Conservation (phyloP, 257 asterid species). For the Vinca minor region DNA sequence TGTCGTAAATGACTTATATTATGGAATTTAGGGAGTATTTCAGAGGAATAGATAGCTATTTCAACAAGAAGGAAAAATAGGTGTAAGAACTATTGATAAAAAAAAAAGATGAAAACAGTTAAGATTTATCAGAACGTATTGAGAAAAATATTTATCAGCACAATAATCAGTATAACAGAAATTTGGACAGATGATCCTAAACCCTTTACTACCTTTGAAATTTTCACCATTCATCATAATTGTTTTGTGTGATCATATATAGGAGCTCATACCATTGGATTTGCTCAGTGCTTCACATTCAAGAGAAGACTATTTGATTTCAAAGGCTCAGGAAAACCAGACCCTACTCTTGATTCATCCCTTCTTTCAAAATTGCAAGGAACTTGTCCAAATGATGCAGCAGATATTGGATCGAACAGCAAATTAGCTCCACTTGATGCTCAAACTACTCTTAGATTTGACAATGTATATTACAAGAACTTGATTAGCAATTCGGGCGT, state of each 20-base stretch:
- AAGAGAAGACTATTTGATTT: conserved; percentile 63
- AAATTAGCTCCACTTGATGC: conserved; percentile 43
- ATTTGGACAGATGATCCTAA: too few relatives aligned
- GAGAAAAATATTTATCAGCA: too few relatives aligned
- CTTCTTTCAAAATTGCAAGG: conserved; percentile 31
- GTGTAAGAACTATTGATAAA: too few relatives aligned
- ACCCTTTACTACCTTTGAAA: too few relatives aligned
- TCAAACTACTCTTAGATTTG: conserved; percentile 31
- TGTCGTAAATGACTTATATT: too few relatives aligned
- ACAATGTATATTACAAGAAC: conserved; percentile 51
- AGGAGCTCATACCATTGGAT: conserved; percentile 83
- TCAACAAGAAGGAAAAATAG: too few relatives aligned
- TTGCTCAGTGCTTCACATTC: conserved; percentile 71
- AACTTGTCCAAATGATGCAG: conserved; percentile 48
- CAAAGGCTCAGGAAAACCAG: conserved; percentile 55
- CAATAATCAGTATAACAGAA: too few relatives aligned
- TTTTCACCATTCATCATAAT: too few relatives aligned
- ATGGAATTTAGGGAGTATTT: too few relatives aligned
- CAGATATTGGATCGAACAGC: conserved; percentile 37
- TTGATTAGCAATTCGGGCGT: conserved; percentile 43
- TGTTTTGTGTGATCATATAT: neutral
- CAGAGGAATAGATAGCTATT: too few relatives aligned
- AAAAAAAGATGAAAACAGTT: too few relatives aligned
- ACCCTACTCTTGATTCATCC: conserved; percentile 46
- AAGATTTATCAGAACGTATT: too few relatives aligned